A percentile compares a stretch with the other conserved stretches of the same genome.
Evolutionary conservation across 116 monocot species (phyloP).

Genomic region (Iris pallida): DNA sequence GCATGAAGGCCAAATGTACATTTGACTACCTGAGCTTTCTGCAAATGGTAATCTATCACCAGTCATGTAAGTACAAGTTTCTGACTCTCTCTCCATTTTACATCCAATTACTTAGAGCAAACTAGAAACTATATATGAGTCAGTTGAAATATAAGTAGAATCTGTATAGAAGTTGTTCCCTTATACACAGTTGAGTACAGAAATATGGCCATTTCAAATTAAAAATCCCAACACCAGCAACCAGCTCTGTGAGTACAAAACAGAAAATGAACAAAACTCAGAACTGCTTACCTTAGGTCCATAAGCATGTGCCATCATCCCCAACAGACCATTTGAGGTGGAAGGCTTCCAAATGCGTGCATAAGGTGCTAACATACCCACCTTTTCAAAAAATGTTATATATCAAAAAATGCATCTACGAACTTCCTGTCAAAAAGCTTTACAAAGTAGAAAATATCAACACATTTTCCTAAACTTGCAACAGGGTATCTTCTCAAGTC

Average conservation of each 20-base stretch:
- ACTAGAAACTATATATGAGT: too few relatives aligned
- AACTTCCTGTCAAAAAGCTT: too few relatives aligned
- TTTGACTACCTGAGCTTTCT: too few relatives aligned
- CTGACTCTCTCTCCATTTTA: background rate
- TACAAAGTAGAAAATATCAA: too few relatives aligned
- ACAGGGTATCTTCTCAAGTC: too few relatives aligned
- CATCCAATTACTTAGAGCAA: background rate
- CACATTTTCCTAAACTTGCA: too few relatives aligned
- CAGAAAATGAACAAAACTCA: background rate
- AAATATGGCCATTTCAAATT: background rate
- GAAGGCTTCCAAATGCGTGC: constrained; percentile 72
- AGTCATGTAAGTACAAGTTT: background rate
- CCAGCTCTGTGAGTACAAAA: background rate
- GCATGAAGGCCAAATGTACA: too few relatives aligned
- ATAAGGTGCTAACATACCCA: constrained; percentile 87
- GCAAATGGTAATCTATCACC: background rate
- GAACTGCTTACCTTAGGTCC: constrained; percentile 48
- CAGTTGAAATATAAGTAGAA: too few relatives aligned
- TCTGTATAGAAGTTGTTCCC: too few relatives aligned
- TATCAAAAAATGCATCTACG: too few relatives aligned
- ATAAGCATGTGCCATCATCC: constrained; percentile 43
- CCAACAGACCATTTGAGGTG: constrained; percentile 45
- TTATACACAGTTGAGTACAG: background rate
- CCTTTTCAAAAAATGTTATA: too few relatives aligned
- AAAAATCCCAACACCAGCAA: background rate